Evolutionary conservation across 169 alveolate species (phyloP).

Genomic region (Perkinsus olseni): DNA sequence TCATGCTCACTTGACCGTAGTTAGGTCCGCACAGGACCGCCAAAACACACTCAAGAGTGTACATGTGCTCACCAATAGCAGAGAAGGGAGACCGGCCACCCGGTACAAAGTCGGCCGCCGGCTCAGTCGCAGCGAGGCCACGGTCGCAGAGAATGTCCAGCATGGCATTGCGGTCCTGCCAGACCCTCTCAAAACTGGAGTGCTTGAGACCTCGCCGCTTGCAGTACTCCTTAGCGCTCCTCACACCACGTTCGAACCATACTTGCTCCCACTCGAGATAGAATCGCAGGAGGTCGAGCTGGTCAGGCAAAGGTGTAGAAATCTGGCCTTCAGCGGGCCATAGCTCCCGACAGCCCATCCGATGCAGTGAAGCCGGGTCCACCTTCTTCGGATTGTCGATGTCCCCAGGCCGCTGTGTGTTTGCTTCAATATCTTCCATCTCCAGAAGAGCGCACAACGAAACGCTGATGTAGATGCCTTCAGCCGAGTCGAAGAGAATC

Average conservation of each 20-base stretch:
- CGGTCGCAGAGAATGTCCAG: background rate
- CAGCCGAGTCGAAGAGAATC: background rate
- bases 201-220: background rate
- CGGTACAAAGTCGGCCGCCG: background rate
- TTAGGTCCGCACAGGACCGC: background rate
- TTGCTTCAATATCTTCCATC: background rate
- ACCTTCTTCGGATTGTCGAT: background rate
- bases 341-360: background rate
- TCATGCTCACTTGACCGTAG: background rate
- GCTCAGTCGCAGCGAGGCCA: background rate
- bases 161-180: background rate
- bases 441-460: background rate
- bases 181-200: background rate
- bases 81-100: background rate
- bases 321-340: background rate
- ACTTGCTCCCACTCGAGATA: background rate
- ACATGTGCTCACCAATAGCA: background rate
- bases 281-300: background rate
- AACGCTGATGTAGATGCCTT: background rate
- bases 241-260: background rate
- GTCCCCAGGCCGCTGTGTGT: background rate
- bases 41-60: background rate
- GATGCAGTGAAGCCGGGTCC: background rate
- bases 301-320: background rate
- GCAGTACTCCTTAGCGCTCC: background rate